Conservation (phyloP, 352 stramenopile genomes). For the Elongisporangium prolatum region DNA sequence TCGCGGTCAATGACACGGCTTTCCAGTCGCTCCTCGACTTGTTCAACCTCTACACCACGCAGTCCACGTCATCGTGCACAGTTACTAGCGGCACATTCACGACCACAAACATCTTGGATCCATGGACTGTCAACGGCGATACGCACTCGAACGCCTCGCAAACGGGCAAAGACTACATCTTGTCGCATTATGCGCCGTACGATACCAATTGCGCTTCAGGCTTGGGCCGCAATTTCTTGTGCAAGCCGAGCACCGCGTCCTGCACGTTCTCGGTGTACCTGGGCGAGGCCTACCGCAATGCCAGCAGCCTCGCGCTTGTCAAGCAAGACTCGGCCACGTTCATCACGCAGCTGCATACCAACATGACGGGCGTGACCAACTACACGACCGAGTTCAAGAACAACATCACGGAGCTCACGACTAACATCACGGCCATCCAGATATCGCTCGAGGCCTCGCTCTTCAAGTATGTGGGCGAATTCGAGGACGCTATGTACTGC, state of each 20-base stretch:
- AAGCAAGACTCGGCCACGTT: slow-evolving; percentile 23
- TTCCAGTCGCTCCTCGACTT: slow-evolving; percentile 8
- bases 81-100: slow-evolving; percentile 20
- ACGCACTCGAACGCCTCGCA: slow-evolving; percentile 1
- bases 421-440: slow-evolving; percentile 39
- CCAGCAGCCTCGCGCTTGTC: slow-evolving; percentile 9
- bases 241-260: background rate
- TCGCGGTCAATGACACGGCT: slow-evolving; percentile 16
- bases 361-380: slow-evolving; percentile 22
- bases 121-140: slow-evolving; percentile 25
- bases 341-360: slow-evolving; percentile 19
- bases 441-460: slow-evolving; percentile 30
- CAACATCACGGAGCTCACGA: slow-evolving; percentile 32
- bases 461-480: slow-evolving; percentile 49
- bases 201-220: slow-evolving; percentile 2
- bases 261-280: slow-evolving; percentile 19
- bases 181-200: slow-evolving; percentile 4
- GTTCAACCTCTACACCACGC: slow-evolving; percentile 26
- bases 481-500: slow-evolving; percentile 61
- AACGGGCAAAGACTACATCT: slow-evolving; percentile 9
- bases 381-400: slow-evolving; percentile 35
- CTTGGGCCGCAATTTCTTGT: slow-evolving; percentile 11
- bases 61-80: slow-evolving; percentile 7
- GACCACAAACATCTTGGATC: slow-evolving; percentile 19
- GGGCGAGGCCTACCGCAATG: slow-evolving; percentile 8